A percentile compares a stretch with the other conserved stretches of the same genome.
Conservation (phyloP, 805 yeast genomes). For the Suhomyces sp. region DNA sequence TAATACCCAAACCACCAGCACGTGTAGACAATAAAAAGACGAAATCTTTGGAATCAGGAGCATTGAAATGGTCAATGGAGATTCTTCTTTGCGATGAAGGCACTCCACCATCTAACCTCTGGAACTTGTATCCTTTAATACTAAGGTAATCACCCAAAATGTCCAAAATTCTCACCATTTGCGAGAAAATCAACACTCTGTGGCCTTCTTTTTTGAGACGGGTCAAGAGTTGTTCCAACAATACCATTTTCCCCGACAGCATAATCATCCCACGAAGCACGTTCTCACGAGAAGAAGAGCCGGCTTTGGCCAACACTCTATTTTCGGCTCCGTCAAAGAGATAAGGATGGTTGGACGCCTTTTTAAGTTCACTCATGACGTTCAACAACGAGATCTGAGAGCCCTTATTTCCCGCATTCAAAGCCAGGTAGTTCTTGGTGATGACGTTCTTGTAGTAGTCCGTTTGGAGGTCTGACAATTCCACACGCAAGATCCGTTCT, state of each 20-base stretch:
- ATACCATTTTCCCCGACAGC: constrained; percentile 98
- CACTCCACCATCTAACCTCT: constrained; percentile 93
- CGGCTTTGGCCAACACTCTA: constrained; percentile 65
- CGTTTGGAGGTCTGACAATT: constrained; percentile 90
- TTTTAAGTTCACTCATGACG: constrained; percentile 92
- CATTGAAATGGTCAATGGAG: constrained; percentile 94
- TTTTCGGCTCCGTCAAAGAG: constrained; percentile 91
- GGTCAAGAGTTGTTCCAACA: constrained; percentile 82
- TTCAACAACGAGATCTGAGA: constrained; percentile 83
- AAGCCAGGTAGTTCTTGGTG: constrained; percentile 87
- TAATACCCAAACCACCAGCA: constrained; percentile 99
- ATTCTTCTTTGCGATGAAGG: constrained; percentile 92
- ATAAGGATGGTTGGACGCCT: constrained; percentile 97
- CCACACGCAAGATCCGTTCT: constrained; percentile 92
- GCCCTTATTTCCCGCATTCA: constrained; percentile 78
- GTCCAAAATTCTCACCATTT: constrained; percentile 96
- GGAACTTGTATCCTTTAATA: constrained; percentile 84
- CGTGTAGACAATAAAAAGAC: constrained; percentile 88
- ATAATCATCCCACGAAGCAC: constrained; percentile 86
- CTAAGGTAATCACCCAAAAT: constrained; percentile 90
- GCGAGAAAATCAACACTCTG: constrained; percentile 90
- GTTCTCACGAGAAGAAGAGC: constrained; percentile 67
- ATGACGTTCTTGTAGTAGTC: constrained; percentile 91
- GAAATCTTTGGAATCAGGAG: constrained; percentile 89
- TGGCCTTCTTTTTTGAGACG: constrained; percentile 91